Evolutionary conservation across 2,329 filamentous ascomycete genomes (phyloP).

Genomic region (Domatiomyces catenatus): DNA sequence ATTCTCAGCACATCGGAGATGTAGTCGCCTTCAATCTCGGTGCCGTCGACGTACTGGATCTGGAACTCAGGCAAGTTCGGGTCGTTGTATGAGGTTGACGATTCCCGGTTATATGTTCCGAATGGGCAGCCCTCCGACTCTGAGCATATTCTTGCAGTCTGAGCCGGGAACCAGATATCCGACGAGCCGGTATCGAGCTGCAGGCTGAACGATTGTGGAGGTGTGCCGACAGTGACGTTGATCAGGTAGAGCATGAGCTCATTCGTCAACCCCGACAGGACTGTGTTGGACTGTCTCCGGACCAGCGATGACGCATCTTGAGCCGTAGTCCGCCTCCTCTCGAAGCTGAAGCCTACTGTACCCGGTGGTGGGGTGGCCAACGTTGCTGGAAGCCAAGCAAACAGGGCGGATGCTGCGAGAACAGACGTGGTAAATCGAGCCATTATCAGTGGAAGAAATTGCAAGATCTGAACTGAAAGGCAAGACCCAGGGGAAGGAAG

Average conservation of each 20-base stretch:
- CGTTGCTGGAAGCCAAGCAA: constrained; percentile 7
- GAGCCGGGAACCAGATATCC: constrained; percentile 44
- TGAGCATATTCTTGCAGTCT: constrained; percentile 14
- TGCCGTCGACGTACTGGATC: constrained; percentile 26
- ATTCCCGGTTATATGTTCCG: constrained; percentile 15
- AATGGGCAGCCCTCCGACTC: constrained; percentile 4
- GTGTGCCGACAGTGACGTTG: constrained; percentile 49
- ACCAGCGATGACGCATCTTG: constrained; percentile 5
- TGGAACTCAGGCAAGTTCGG: constrained; percentile 17
- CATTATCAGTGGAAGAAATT: not conserved
- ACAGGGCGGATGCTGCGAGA: constrained; percentile 7
- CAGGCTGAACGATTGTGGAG: constrained; percentile 40
- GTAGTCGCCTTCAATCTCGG: constrained; percentile 24
- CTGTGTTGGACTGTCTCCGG: constrained; percentile 11
- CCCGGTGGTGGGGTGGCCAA: constrained; percentile 5
- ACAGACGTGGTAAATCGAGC: constrained; percentile 1
- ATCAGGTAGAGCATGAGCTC: constrained; percentile 41
- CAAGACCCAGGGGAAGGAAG: not conserved
- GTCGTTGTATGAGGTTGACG: constrained; percentile 16
- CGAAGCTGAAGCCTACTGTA: constrained; percentile 12
- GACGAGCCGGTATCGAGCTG: constrained; percentile 56
- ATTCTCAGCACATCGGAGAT: constrained; percentile 24
- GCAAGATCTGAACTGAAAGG: not conserved
- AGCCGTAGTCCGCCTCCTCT: constrained; percentile 8
- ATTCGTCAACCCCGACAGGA: constrained; percentile 12